Base-by-base conservation (phyloP, 2,329 filamentous ascomycete species). In the Blastomyces parvus region DNA sequence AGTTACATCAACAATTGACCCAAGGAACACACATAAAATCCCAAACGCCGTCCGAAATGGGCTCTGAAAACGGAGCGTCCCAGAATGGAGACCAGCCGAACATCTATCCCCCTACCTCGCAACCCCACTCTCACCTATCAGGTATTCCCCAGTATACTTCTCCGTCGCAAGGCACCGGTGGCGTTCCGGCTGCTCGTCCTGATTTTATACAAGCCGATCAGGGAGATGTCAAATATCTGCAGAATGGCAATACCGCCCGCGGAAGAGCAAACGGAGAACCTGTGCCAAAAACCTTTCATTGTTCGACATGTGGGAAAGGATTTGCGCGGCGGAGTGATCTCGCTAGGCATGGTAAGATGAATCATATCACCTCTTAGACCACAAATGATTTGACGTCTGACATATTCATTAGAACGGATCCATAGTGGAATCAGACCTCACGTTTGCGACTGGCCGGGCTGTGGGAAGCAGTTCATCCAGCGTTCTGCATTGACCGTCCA, bases 401-500 rank as follows among this genome's bases (percentile, higher is more conserved):
- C 22, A 38, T 67, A 53, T 60, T 17, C 61, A 50, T 6, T 70
- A 97, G 93, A 97, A 79, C 90, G 94, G 56, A 99, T 99, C 68
- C 94, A 99, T 77, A 96, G 87, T 65, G 93, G 93, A 56, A 83
- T 92, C 64, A 84, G 93, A 64, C 94, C 94, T 59, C 94, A 99
- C 74, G 88, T 93, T 59, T 99, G 94, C 77, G 92, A 97, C 70
- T 90, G 86, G 74, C 88, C 88, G 50, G 86, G 86, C 61, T 99
- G 94, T 74, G 90, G 90, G 67, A 99, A 97, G 78, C 90, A 93
- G 73, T 99, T 99, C 74, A 99, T 99, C 69, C 94, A 99, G 76
- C 85, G 94, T 63, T 97, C 92, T 36, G 94, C 94, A 27, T 79
- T 99, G 74, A 99, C 94, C 0, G 94, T 99, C 8, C 94, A 97